Base-by-base conservation (phyloP, 306 rosid species). In the Quercus suber region DNA sequence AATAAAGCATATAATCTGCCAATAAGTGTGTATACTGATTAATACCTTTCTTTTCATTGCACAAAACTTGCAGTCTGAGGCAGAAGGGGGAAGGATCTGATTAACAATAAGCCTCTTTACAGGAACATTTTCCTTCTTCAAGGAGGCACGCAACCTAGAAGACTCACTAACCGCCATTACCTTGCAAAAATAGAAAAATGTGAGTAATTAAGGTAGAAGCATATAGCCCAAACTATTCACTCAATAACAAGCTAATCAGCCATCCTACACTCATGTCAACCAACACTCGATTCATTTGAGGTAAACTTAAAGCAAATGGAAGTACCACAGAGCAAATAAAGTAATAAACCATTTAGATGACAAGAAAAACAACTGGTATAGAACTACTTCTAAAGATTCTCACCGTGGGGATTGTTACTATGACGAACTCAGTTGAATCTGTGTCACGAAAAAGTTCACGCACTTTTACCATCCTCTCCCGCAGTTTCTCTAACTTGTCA, bases 21-120 rank as follows among this genome's bases (percentile, higher is more conserved):
- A 78, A 58, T 73, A 60, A 82, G 74, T 64, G 78, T 37, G 74
- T 45, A 37, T 28, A 71, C 33, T 69, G 61, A 43, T 71, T 18
- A 69, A 68, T 75, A 95, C 98, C 99, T 95, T 95, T 81, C 98
- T 86, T 88, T 90, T 95, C 83, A 95, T 83, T 1, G 99, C 87
- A 88, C 99, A 95, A 78, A 95, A 95, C 81, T 93, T 95, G 99
- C 99, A 95, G 85, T 93, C 98, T 65, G 98, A 91, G n/a, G 97
- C 80, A 19, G 96, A 93, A 7, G 91, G 94, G n/a, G 99, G 99
- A 59, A 95, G 97, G 79, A 95, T 80, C 79, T 95, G 99, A 85
- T 95, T 95, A 72, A 93, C 99, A 65, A 93, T 81, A 64, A 95
- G 97, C 83, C 96, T 87, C 82, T 88, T 93, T 56, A 95, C 97